Percentiles rank a stretch among this genome's conserved stretches.
These are phyloP conservation scores for Ophiostoma perfectum DNA, from an alignment of 2,329 filamentous ascomycete genomes.

Conservation along the genomic window DNA sequence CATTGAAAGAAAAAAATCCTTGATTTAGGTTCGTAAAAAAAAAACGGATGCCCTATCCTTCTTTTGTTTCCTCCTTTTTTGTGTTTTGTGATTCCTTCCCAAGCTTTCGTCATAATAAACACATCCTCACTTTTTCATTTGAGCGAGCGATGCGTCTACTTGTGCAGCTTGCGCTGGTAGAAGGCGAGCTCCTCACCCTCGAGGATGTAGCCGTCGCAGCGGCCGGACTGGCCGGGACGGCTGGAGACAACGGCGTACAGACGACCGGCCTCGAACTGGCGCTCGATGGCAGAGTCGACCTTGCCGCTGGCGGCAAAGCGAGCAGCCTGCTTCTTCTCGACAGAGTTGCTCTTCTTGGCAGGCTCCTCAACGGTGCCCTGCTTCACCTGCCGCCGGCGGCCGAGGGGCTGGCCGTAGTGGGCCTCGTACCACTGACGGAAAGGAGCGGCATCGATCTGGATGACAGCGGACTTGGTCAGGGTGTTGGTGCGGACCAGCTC, in stretches of 20 bases:
- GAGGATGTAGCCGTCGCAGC: constrained; percentile 93
- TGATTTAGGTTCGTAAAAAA: constrained; percentile 14
- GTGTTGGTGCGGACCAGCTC: constrained; percentile 99
- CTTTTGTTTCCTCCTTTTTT: constrained; percentile 1
- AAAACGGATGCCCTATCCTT: not conserved
- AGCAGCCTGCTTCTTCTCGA: constrained; percentile 93
- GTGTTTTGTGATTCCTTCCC: not conserved
- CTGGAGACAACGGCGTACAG: constrained; percentile 89
- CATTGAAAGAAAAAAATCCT: constrained; percentile 13
- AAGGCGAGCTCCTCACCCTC: constrained; percentile 99
- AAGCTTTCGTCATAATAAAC: not conserved
- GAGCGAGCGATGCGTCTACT: constrained; percentile 56
- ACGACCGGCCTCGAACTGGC: constrained; percentile 99
- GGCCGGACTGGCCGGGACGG: constrained; percentile 93
- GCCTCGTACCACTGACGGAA: constrained; percentile 99
- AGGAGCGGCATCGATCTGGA: constrained; percentile 96
- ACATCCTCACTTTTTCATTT: no score
- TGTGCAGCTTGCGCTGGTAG: constrained; percentile 99
- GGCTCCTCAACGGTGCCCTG: constrained; percentile 58
- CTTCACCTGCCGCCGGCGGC: constrained; percentile 88
- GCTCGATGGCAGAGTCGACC: constrained; percentile 88
- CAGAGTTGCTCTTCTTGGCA: constrained; percentile 87
- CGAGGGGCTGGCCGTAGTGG: constrained; percentile 89
- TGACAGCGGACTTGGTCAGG: constrained; percentile 96
- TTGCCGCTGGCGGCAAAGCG: constrained; percentile 80